Conservation (phyloP, 306 rosid species). For the Rosa lucieae region DNA sequence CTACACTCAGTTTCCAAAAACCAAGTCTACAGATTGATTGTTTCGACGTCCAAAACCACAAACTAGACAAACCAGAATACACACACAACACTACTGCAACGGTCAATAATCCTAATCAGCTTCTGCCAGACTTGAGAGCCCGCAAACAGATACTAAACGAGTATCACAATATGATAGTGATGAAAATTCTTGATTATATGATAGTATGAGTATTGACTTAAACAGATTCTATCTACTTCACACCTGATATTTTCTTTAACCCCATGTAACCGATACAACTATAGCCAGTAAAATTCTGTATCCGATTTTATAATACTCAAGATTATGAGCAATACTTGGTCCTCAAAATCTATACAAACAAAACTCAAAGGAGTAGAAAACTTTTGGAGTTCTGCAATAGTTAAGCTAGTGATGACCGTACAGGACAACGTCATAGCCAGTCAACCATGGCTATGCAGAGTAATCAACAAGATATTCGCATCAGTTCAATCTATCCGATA, state of each 20-base stretch:
- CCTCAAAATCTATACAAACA: neutral
- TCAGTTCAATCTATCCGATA: neutral
- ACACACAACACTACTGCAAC: conserved; percentile 11
- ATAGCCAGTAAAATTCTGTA: neutral
- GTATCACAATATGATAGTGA: neutral
- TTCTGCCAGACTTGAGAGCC: neutral
- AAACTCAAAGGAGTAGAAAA: neutral
- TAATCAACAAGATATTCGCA: neutral
- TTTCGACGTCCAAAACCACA: conserved; percentile 13
- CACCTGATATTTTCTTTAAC: neutral
- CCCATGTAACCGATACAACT: neutral
- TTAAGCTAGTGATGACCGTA: neutral
- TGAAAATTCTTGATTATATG: neutral
- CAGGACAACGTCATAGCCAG: neutral
- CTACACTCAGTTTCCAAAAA: conserved; percentile 8
- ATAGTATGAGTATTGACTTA: neutral
- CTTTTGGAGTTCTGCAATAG: neutral
- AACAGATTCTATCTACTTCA: neutral
- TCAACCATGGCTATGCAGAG: neutral
- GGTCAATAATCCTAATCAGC: neutral
- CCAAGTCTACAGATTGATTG: conserved; percentile 18
- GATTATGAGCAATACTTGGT: too few species aligned
- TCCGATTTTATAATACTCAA: too few species aligned
- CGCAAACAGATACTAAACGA: neutral
- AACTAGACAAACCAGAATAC: conserved; percentile 21